A percentile compares a stretch with the other conserved stretches of the same genome.
phyloP scores from a whole-genome alignment of 148 eudicot species.

The Mesembryanthemum crystallinum region DNA sequence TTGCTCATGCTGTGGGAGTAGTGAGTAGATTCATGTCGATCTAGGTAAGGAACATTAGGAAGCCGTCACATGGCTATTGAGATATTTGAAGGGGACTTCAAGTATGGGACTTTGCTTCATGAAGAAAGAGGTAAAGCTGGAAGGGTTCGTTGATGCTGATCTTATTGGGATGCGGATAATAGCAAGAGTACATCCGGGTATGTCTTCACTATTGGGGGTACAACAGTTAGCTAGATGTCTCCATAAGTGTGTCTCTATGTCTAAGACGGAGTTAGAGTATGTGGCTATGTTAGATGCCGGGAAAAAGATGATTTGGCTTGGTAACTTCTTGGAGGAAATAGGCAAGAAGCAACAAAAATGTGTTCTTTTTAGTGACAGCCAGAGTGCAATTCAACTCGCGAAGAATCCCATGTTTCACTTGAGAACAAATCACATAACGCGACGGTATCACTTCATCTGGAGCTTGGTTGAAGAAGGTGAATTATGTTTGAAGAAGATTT shows the following conservation, averaged over 20 bases:
- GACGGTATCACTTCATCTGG: not conserved
- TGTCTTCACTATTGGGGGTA: not conserved
- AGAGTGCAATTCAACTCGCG: not conserved
- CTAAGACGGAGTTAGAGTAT: not conserved
- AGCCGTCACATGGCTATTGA: not conserved
- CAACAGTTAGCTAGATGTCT: not conserved
- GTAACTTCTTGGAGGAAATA: not conserved
- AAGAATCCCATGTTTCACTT: not conserved
- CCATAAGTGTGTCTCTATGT: not conserved
- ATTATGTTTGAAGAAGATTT: not conserved
- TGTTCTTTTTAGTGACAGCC: not conserved
- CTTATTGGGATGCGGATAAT: not conserved
- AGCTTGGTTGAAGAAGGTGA: not conserved
- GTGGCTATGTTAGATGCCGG: not conserved
- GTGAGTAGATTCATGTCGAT: not conserved
- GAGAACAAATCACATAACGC: not conserved
- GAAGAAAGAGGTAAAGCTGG: not conserved
- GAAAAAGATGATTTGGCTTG: not conserved
- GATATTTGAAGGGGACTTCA: not conserved
- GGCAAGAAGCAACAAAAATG: not conserved
- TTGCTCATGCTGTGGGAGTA: not conserved
- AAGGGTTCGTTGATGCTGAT: not conserved
- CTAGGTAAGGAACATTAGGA: not conserved
- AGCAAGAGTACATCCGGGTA: not conserved
- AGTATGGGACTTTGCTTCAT: not conserved